Base-by-base conservation (phyloP, 257 asterid species). In the Scutellaria baicalensis region DNA sequence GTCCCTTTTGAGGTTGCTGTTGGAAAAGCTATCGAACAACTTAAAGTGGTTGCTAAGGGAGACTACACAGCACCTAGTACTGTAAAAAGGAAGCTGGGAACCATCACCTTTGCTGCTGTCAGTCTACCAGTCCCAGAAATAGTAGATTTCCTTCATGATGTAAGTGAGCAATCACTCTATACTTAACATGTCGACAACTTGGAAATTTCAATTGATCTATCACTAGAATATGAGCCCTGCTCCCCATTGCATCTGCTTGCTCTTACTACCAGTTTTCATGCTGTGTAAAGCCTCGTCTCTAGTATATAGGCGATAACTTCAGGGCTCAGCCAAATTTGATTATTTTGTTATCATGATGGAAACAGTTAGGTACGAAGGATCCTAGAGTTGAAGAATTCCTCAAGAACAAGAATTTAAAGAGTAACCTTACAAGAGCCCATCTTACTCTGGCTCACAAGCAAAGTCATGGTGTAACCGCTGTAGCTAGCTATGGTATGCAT, bases 391-490 rank as follows among this genome's bases (percentile, higher is more conserved):
- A 69, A 10, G 82, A 35, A 50, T 86, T 91, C 66, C 77, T 93
- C 17, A 75, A 76, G 81, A 78, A 70, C 55, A 89, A 82, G 66
- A 74, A 80, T 63, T 59, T 91, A 78, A 86, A 81, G 83, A 84
- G 72, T 82, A 79, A 75, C 66, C 78, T 87, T 51, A 76, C 77
- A 10, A 82, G 75, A 73, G 92, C 95, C 52, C 99, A 93, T 67
- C 45, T 93, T 71, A 93, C 97, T 42, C 96, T 93, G 14, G 99
- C 99, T 55, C 99, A 91, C 64, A 93, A 93, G 84, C 82, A 89
- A 64, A 89, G 95, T 54, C 99, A 93, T 6, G 96, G 97, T 10
- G 88, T 91, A 35, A 58, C 93, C 12, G 91, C 96, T 51, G 86
- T 93, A 13, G 96, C 96, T 50, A 77, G 76, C 48, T 93, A 83